Conservation (phyloP, 331 rosid species). For the Rhamnella rubrinervis region DNA sequence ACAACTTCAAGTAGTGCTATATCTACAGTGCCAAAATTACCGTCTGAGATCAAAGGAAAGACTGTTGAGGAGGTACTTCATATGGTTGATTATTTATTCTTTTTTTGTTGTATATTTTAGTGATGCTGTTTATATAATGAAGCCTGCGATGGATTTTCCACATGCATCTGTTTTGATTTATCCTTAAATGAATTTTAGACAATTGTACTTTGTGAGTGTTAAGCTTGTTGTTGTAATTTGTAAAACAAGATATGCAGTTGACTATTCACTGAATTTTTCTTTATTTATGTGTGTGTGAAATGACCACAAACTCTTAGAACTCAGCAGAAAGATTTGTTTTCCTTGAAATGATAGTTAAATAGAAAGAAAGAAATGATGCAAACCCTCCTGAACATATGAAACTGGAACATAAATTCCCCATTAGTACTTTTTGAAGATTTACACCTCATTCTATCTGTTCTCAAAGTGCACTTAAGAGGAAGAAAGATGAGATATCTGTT, state of each 20-base stretch:
- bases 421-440: neutral
- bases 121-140: neutral
- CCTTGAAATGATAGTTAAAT: conserved; percentile 3
- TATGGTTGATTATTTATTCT: neutral
- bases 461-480: neutral
- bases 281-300: neutral
- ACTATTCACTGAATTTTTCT: neutral
- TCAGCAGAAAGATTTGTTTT: neutral
- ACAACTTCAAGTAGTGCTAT: conserved; percentile 65
- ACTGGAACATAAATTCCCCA: neutral
- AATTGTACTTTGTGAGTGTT: neutral
- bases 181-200: neutral
- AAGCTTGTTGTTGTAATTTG: neutral
- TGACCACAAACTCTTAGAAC: neutral
- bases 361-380: neutral
- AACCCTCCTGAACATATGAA: neutral
- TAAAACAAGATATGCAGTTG: too few species aligned
- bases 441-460: neutral
- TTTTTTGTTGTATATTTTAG: neutral
- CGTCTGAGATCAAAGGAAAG: conserved; percentile 93
- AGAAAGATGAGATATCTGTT: neutral
- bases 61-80: conserved; percentile 87
- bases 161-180: neutral
- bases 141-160: neutral
- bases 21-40: conserved; percentile 64